phyloP scores from a whole-genome alignment of 2,329 filamentous ascomycete genomes.

The Zopfia rhizophila region DNA sequence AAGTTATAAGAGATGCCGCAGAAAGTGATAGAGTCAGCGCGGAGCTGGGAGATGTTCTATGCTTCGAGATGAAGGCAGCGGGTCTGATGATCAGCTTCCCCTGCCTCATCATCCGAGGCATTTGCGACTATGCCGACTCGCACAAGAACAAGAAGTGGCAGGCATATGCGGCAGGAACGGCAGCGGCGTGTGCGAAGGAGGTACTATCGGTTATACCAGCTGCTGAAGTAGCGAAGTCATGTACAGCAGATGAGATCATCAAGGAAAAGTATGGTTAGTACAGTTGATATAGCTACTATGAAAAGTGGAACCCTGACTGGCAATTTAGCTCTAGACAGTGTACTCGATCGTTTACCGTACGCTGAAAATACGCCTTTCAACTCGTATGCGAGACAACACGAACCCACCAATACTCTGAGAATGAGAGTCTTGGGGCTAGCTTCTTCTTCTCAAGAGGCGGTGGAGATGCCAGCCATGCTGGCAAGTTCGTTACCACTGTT shows the following conservation, averaged over 20 bases:
- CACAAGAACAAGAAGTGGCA: constrained; percentile 34
- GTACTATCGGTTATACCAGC: constrained; percentile 22
- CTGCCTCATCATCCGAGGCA: constrained; percentile 34
- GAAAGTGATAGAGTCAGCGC: constrained; percentile 52
- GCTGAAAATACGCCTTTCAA: too few relatives aligned
- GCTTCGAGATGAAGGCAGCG: constrained; percentile 35
- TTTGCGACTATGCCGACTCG: constrained; percentile 36
- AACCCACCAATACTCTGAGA: too few relatives aligned
- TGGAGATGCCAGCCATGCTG: too few relatives aligned
- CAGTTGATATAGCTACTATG: constrained; percentile 1
- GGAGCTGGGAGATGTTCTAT: constrained; percentile 26
- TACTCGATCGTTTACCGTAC: too few relatives aligned
- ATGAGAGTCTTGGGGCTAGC: too few relatives aligned
- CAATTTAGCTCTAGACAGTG: too few relatives aligned
- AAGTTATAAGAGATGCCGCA: constrained; percentile 52
- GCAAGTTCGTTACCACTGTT: too few relatives aligned
- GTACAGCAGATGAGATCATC: constrained; percentile 15
- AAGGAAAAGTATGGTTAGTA: constrained; percentile 16
- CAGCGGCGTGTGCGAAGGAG: constrained; percentile 35
- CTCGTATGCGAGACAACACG: too few relatives aligned
- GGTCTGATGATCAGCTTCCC: constrained; percentile 39
- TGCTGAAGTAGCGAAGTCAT: constrained; percentile 15
- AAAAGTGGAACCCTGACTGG: too few relatives aligned
- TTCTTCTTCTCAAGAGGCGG: too few relatives aligned
- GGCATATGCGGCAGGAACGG: constrained; percentile 30